phyloP scores from a whole-genome alignment of 805 yeast species.

The Kuraishia piskuri region DNA sequence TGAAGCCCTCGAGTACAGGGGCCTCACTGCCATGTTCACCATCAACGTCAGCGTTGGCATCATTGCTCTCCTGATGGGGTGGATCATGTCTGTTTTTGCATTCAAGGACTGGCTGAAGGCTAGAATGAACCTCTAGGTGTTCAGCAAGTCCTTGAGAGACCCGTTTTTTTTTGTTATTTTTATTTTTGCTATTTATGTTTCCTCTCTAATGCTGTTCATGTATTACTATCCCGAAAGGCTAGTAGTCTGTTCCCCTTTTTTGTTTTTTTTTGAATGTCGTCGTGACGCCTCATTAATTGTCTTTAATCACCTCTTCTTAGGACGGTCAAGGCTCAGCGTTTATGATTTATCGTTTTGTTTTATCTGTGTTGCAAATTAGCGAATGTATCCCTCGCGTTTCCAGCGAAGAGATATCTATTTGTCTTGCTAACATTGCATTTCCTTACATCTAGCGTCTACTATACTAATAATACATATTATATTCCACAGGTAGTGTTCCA shows the following conservation, averaged over 20 bases:
- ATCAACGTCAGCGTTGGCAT: conserved; percentile 80
- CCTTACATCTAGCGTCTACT: too few species aligned
- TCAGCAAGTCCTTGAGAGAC: background rate
- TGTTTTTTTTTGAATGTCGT: background rate
- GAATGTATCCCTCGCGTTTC: background rate
- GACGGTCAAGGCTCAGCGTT: background rate
- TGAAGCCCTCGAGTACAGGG: conserved; percentile 73
- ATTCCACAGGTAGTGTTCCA: too few species aligned
- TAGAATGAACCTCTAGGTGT: background rate
- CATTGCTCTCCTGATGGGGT: conserved; percentile 74
- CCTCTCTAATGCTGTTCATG: background rate
- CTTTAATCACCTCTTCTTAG: background rate
- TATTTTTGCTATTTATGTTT: background rate
- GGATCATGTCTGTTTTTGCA: conserved; percentile 69
- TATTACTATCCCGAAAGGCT: too few species aligned
- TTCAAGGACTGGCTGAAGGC: conserved; percentile 42
- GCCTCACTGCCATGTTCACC: conserved; percentile 83
- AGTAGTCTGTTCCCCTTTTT: too few species aligned
- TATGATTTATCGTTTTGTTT: background rate
- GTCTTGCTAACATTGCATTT: too few species aligned
- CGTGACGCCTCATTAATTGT: background rate
- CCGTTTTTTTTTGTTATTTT: background rate
- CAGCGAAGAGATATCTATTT: background rate
- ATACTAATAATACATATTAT: too few species aligned
- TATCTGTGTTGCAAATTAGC: background rate